Evolutionary conservation across 768 basidiomycete species (phyloP).

Genomic region (Rhodotorula taiwanensis): DNA sequence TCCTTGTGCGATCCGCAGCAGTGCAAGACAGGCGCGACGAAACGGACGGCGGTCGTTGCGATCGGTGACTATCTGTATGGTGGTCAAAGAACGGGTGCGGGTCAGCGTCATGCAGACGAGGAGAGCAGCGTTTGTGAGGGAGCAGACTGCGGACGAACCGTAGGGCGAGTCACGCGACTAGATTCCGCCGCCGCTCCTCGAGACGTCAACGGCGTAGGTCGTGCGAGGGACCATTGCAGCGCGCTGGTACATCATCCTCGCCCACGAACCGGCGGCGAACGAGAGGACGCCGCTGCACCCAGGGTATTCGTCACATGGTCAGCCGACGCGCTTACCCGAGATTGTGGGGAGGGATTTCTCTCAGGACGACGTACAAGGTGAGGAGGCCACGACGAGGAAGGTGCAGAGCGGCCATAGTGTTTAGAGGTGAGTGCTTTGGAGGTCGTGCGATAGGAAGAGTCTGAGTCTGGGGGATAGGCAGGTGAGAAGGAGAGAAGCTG

Average conservation of each 20-base stretch:
- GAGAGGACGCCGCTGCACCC: slow-evolving; percentile 4
- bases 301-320: neutral
- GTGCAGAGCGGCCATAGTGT: neutral
- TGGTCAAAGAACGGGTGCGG: no score
- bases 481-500: neutral
- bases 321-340: neutral
- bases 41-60: no score
- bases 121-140: no score
- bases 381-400: slow-evolving; percentile 13
- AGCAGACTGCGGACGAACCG: no score
- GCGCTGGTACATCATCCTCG: slow-evolving; percentile 1
- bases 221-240: neutral
- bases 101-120: no score
- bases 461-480: no score
- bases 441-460: neutral
- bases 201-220: neutral
- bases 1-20: no score
- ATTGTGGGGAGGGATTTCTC: neutral
- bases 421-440: neutral
- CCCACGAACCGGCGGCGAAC: slow-evolving; percentile 1
- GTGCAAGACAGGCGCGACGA: no score
- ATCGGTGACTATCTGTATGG: no score
- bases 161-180: no score
- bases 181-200: slow-evolving; percentile 5
- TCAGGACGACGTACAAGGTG: slow-evolving; percentile 20